These are phyloP conservation scores for Tulasnella sp. DNA, from an alignment of 768 basidiomycete genomes.

Conservation along the genomic window DNA sequence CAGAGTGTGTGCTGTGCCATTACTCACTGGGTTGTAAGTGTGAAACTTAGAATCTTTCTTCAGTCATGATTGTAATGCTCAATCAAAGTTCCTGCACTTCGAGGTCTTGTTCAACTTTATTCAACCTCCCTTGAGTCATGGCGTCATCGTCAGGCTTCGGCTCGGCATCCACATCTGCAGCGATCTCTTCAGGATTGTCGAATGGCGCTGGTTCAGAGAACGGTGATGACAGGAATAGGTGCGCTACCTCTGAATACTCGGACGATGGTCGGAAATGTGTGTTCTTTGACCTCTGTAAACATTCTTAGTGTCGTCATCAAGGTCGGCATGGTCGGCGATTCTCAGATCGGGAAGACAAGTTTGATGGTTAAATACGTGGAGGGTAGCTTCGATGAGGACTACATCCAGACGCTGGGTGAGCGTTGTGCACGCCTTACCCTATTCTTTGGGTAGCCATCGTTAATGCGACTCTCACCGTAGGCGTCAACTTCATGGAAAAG, in stretches of 20 bases:
- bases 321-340: constrained; percentile 99
- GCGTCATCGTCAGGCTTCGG: constrained; percentile 11
- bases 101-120: background rate
- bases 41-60: too few relatives aligned
- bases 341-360: constrained; percentile 98
- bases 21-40: too few relatives aligned
- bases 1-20: too few relatives aligned
- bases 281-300: too few relatives aligned
- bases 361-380: constrained; percentile 99
- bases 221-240: constrained; percentile 16
- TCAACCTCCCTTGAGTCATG: background rate
- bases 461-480: constrained; percentile 29
- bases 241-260: too few relatives aligned
- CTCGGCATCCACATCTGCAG: constrained; percentile 10
- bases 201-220: background rate
- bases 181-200: constrained; percentile 1
- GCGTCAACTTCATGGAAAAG: constrained; percentile 99
- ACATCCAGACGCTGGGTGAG: constrained; percentile 97
- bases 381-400: constrained; percentile 97
- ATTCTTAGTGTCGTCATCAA: constrained; percentile 78
- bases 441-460: background rate
- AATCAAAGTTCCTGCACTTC: too few relatives aligned
- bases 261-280: background rate
- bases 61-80: too few relatives aligned
- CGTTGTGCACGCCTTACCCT: constrained; percentile 17